phyloP scores from a whole-genome alignment of 2,329 filamentous ascomycete species.

The Neoscytalidium dimidiatum region DNA sequence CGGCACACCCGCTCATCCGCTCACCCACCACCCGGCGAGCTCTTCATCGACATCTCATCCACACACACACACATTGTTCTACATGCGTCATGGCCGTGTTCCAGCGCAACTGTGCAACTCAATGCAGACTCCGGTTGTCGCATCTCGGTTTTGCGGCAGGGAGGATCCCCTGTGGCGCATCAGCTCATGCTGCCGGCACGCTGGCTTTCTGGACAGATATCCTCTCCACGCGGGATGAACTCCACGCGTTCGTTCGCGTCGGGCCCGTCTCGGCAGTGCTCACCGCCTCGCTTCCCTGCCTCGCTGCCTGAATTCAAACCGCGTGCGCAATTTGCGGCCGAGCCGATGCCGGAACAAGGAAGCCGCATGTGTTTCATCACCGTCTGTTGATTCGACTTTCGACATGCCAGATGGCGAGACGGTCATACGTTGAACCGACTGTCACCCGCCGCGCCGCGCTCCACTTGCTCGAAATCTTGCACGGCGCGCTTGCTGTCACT shows the following conservation, averaged over 20 bases:
- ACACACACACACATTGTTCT: too few species aligned
- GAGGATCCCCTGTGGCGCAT: background rate
- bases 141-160: background rate
- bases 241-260: too few species aligned
- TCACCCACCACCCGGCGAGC: background rate
- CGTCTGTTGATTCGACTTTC: background rate
- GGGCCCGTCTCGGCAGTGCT: background rate
- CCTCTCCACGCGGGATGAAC: background rate
- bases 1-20: background rate
- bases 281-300: background rate
- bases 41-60: background rate
- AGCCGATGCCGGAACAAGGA: background rate
- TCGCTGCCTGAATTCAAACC: background rate
- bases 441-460: background rate
- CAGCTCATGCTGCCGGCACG: background rate
- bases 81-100: too few species aligned
- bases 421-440: background rate
- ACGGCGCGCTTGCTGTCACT: too few species aligned
- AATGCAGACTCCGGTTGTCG: background rate
- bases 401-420: background rate
- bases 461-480: too few species aligned
- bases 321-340: background rate
- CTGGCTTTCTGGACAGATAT: background rate
- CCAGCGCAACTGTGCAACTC: too few species aligned
- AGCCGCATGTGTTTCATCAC: background rate